Conservation (phyloP, 257 asterid species). For the Solanum sejunctum region DNA sequence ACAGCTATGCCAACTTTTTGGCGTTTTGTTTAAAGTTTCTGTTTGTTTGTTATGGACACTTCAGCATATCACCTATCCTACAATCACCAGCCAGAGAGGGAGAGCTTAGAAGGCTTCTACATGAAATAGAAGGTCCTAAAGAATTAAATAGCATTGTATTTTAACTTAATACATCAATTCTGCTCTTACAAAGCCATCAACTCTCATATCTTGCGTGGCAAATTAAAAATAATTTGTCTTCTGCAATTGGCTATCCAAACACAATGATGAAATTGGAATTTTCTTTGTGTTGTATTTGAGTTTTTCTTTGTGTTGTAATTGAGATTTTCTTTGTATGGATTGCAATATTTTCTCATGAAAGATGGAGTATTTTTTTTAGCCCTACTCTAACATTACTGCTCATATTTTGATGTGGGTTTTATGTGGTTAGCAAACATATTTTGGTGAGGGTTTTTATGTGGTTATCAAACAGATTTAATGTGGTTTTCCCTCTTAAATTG, state of each 20-base stretch:
- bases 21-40: background rate
- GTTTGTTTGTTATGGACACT: background rate
- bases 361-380: background rate
- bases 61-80: background rate
- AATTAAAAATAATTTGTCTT: background rate
- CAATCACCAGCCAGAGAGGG: background rate
- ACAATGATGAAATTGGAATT: background rate
- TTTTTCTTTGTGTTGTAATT: background rate
- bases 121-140: background rate
- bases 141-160: background rate
- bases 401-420: background rate
- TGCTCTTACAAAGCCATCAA: background rate
- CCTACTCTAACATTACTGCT: background rate
- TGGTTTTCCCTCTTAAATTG: background rate
- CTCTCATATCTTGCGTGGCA: background rate
- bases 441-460: background rate
- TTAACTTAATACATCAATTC: background rate
- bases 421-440: background rate
- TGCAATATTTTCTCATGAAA: background rate
- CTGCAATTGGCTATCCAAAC: background rate
- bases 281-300: background rate
- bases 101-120: background rate
- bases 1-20: background rate
- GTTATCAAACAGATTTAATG: background rate
- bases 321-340: background rate